Base-by-base conservation (phyloP, 1,284 basidiomycete species). In the Spongispora temasekensis region DNA sequence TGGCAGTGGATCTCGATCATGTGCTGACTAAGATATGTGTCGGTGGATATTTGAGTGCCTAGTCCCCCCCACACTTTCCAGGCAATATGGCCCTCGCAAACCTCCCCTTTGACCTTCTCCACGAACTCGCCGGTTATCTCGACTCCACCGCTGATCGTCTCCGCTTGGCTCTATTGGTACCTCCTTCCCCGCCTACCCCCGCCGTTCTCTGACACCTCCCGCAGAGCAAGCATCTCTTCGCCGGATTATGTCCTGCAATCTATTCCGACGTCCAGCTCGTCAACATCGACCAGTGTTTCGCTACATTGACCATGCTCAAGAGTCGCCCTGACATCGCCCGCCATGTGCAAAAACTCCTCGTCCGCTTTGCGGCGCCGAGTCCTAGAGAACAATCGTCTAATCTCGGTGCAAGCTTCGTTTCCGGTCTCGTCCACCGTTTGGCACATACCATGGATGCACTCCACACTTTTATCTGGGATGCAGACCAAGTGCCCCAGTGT, bases 401-500 rank as follows among this genome's bases (percentile, higher is more conserved):
- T 44, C 5, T 56, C 56, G 74, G 79, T 50, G 77, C 76, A 32
- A 72, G 76, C 23, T 59, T 68, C 5, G 77, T 80, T 10, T 83
- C 83, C n/a, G 68, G 73, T n/a, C 79, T 83, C 4, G 76, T 87
- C 31, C 71, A 78, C 15, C 68, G 76, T 23, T 77, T 79, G 7
- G 82, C 83, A 28, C 76, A 68, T 64, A 72, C 76, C 48, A 73
- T 91, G 46, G 89, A 90, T 58, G 86, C 86, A 23, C 77, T 91
- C 53, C 76, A 78, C 32, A 82, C 77, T 12, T 91, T 91, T 65
- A 74, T 82, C 32, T 91, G 89, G 89, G 85, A 86, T 61, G 86
- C 81, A 5, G 85, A 88, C 57, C 88, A 89, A 66, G 73, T 84
- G 34, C 82, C 88, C 3, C 82, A 80, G 37, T 77, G 83, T 61